Conservation (phyloP, 306 rosid genomes). For the Vigna radiata region DNA sequence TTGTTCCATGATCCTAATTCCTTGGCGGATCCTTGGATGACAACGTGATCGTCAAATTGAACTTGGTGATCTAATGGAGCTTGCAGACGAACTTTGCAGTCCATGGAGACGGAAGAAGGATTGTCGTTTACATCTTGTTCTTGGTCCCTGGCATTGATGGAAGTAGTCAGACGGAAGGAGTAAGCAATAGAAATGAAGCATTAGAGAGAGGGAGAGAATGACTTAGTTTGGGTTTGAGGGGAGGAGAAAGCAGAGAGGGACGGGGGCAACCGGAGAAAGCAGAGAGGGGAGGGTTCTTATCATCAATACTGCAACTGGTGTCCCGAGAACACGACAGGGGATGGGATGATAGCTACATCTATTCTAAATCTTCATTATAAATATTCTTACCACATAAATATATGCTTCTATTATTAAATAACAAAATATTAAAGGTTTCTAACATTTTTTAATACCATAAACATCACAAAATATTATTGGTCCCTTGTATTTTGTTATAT, state of each 20-base stretch:
- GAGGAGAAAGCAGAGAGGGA: conserved; percentile 45
- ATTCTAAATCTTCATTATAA: too few species aligned
- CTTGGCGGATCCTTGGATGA: conserved; percentile 70
- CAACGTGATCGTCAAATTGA: conserved; percentile 78
- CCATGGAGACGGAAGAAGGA: neutral
- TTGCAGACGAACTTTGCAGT: conserved; percentile 58
- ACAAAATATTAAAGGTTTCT: too few species aligned
- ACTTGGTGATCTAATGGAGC: conserved; percentile 81
- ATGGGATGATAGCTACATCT: too few species aligned
- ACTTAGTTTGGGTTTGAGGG: conserved; percentile 36
- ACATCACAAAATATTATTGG: too few species aligned
- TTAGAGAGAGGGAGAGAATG: neutral
- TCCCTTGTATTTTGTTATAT: too few species aligned
- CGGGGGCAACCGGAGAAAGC: neutral
- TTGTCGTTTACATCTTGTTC: conserved; percentile 35
- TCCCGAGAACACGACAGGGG: too few species aligned
- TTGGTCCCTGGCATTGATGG: neutral
- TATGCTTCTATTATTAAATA: too few species aligned
- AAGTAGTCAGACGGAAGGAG: neutral
- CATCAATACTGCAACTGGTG: too few species aligned
- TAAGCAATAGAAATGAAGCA: neutral
- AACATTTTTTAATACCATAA: too few species aligned
- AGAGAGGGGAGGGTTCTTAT: neutral
- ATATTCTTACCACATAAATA: too few species aligned
- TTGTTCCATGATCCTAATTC: conserved; percentile 88